These are phyloP conservation scores for Botrytis cinerea DNA, from an alignment of 2,329 filamentous ascomycete genomes.

Conservation along the genomic window DNA sequence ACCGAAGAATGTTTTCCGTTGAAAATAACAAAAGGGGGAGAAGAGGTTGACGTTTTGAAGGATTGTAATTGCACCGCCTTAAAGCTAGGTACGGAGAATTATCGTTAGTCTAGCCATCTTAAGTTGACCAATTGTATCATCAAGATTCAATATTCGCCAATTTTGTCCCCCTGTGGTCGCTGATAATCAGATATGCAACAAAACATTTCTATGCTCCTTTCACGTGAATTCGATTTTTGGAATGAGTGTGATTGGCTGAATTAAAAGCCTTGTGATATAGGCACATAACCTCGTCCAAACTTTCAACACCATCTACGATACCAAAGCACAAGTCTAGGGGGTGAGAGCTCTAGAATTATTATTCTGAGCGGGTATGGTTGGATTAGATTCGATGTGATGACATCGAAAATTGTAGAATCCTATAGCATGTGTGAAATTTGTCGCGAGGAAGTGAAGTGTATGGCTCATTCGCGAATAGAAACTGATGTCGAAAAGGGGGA, in stretches of 20 bases:
- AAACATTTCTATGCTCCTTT: neutral
- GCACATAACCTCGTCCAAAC: no score
- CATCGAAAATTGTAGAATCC: no score
- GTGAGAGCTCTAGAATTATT: no score
- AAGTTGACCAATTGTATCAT: neutral
- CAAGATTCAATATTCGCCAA: neutral
- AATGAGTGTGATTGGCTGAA: neutral
- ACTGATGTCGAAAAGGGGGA: no score
- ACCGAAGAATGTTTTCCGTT: neutral
- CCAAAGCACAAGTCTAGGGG: neutral
- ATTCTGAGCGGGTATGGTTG: no score
- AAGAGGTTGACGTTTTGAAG: neutral
- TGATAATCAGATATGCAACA: slow-evolving; percentile 14
- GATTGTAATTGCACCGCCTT: neutral
- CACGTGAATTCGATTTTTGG: neutral
- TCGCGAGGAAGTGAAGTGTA: no score
- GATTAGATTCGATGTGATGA: no score
- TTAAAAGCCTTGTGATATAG: neutral
- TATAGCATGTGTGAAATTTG: no score
- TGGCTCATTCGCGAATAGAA: no score
- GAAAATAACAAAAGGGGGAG: neutral
- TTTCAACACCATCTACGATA: neutral
- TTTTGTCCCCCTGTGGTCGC: neutral
- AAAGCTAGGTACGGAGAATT: neutral
- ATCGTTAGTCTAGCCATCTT: neutral